Evolutionary conservation across 169 alveolate species (phyloP), one percentile per base, ranked within the genome.

Genomic region (Cryptosporidium sp.): DNA sequence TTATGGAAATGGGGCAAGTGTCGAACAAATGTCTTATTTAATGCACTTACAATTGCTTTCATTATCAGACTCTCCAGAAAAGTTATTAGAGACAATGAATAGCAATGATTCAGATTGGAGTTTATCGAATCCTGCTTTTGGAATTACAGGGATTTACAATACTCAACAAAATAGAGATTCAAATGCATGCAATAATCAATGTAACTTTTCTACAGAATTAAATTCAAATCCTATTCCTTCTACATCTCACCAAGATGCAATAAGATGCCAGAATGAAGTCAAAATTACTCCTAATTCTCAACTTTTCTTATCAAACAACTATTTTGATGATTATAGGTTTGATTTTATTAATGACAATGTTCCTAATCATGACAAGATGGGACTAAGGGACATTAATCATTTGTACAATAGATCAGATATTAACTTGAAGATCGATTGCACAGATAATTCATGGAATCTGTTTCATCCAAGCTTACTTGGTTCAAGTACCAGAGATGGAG

Each of bases 11-110:
- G 67, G 80, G 9, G 42, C 89, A n/a, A 67, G 80, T 23, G 73
- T 80, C 7, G 89, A 80, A 62, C 75, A 80, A 33, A 80, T 80
- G 89, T 80, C 89, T 42, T 80, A 80, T 65, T 62, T 80, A 37
- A 80, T 80, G 89, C 89, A 80, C n/a, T 8, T 80, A 31, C 89
- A 80, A 42, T 65, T 80, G 3, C 65, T 80, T 29, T 80, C 89
- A 26, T 67, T 80, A 6, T 80, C 89, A 23, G 89, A 80, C 62
- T 26, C 37, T 23, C 26, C 18, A 18, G 75, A 33, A 65, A 58
- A 60, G n/a, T 14, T 37, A 62, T 3, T 14, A 9, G 58, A 39
- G 0, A 9, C 67, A 5, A 26, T 62, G 51, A 35, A 29, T 33
- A 23, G 29, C 61, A 35, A 39, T 71, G 85, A 56, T 29, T 35